Evolutionary conservation across 495 filamentous ascomycete species (phyloP).

Genomic region (Penicillium desertorum): DNA sequence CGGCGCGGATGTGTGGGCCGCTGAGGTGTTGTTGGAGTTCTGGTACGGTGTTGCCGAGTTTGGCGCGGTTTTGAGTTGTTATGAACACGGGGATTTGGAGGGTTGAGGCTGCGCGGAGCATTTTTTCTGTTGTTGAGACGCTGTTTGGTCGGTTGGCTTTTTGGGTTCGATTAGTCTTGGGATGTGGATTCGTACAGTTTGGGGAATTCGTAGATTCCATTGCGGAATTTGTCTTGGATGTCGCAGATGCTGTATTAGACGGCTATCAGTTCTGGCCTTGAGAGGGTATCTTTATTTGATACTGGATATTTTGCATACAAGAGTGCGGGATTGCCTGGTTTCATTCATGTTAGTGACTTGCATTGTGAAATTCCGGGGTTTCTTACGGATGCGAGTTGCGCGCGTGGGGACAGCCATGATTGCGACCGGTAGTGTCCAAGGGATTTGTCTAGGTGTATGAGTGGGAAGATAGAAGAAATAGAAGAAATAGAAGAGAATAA

Average conservation of each 20-base stretch:
- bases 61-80: slow-evolving; percentile 76
- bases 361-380: not conserved
- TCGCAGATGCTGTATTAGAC: slow-evolving; percentile 74
- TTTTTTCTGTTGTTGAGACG: slow-evolving; percentile 42
- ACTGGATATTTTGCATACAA: slow-evolving; percentile 51
- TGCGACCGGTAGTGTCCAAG: too few species aligned
- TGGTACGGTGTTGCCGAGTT: slow-evolving; percentile 73
- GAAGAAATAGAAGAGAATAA: slow-evolving; percentile 14
- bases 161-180: not conserved
- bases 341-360: slow-evolving; percentile 20
- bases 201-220: slow-evolving; percentile 76
- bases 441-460: not conserved
- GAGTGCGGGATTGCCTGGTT: slow-evolving; percentile 63
- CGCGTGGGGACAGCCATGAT: slow-evolving; percentile 34
- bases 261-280: slow-evolving; percentile 13
- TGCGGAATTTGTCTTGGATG: slow-evolving; percentile 89
- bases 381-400: slow-evolving; percentile 40
- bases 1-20: slow-evolving; percentile 45
- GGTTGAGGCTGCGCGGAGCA: slow-evolving; percentile 49
- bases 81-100: slow-evolving; percentile 77
- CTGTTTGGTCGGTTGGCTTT: slow-evolving; percentile 15
- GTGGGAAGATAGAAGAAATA: not conserved
- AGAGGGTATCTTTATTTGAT: not conserved
- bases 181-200: slow-evolving; percentile 57
- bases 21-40: slow-evolving; percentile 56